Evolutionary conservation across 805 yeast species (phyloP).

Genomic region (Candida chilensis): DNA sequence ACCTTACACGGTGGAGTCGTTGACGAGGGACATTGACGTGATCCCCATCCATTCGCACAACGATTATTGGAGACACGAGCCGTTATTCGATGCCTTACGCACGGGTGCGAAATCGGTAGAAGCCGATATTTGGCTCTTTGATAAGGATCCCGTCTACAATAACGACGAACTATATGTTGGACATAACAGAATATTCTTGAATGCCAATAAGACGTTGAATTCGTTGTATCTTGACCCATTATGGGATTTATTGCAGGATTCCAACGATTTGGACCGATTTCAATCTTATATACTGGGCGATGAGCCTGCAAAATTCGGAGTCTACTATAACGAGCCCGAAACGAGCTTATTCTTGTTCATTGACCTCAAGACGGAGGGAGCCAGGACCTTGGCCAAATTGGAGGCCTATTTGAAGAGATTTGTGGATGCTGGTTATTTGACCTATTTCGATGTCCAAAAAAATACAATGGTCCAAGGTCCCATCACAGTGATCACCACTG

Average conservation of each 20-base stretch:
- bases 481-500: conserved; percentile 55
- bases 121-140: conserved; percentile 55
- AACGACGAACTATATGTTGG: conserved; percentile 46
- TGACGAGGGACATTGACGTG: conserved; percentile 25
- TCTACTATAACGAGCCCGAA: conserved; percentile 32
- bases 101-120: conserved; percentile 53
- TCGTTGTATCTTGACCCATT: conserved; percentile 46
- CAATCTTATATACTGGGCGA: background rate
- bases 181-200: conserved; percentile 42
- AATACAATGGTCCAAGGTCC: conserved; percentile 37
- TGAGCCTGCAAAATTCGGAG: conserved; percentile 17
- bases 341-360: conserved; percentile 52
- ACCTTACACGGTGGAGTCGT: conserved; percentile 10
- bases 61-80: conserved; percentile 55
- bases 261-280: conserved; percentile 23
- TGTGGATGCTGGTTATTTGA: conserved; percentile 37
- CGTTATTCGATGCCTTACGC: conserved; percentile 48
- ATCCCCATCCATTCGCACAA: conserved; percentile 57
- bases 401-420: conserved; percentile 36
- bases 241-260: conserved; percentile 32
- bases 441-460: conserved; percentile 30
- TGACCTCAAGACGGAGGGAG: conserved; percentile 53
- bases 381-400: conserved; percentile 35
- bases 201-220: conserved; percentile 33
- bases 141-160: conserved; percentile 15